These are phyloP conservation scores for Sarcomyxa edulis DNA, from an alignment of 768 basidiomycete species.

Conservation along the genomic window DNA sequence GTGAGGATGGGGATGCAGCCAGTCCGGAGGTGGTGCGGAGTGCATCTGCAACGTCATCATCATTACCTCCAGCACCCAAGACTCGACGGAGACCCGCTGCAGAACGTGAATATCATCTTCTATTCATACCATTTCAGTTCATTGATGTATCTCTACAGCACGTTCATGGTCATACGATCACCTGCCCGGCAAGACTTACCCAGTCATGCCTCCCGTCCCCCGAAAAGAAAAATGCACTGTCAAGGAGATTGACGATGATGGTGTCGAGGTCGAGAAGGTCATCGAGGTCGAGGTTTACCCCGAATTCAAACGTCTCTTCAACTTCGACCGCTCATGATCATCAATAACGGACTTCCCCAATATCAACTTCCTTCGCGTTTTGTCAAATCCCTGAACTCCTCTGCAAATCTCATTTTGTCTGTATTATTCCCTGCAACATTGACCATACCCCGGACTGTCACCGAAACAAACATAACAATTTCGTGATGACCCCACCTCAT, in stretches of 20 bases:
- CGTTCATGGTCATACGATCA: slow-evolving; percentile 79
- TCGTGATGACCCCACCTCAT: too few species aligned
- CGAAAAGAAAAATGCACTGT: slow-evolving; percentile 54
- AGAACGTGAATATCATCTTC: slow-evolving; percentile 48
- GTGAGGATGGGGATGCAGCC: too few species aligned
- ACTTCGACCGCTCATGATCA: too few species aligned
- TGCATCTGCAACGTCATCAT: slow-evolving; percentile 13
- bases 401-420: too few species aligned
- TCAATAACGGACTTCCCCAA: too few species aligned
- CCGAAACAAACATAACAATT: too few species aligned
- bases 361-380: too few species aligned
- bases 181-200: slow-evolving; percentile 66
- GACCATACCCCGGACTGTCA: too few species aligned
- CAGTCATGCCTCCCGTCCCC: slow-evolving; percentile 51
- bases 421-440: too few species aligned
- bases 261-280: slow-evolving; percentile 41
- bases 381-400: too few species aligned
- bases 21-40: slow-evolving; percentile 21
- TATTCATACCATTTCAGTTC: neutral
- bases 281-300: slow-evolving; percentile 53
- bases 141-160: slow-evolving; percentile 25
- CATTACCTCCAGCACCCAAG: slow-evolving; percentile 15
- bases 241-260: slow-evolving; percentile 44
- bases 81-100: slow-evolving; percentile 34
- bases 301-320: slow-evolving; percentile 62